Percentiles rank a stretch among this genome's conserved stretches.
Conservation (phyloP, 352 stramenopile species). For the Globisporangium nagaii region DNA sequence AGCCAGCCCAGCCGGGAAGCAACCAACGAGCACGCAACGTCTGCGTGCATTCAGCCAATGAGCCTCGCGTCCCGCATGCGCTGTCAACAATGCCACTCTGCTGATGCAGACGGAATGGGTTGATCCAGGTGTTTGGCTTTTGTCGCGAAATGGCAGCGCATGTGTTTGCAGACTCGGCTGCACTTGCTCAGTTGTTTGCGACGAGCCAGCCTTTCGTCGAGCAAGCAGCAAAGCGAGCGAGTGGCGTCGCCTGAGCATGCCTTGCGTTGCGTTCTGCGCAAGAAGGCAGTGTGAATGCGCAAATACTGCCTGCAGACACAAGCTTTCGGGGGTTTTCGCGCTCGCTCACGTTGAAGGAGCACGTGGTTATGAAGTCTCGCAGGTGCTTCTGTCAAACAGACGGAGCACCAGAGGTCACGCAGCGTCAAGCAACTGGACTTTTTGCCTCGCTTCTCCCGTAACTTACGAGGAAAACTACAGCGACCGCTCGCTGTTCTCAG, state of each 20-base stretch:
- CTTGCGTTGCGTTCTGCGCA: too few species aligned
- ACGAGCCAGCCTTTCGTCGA: too few species aligned
- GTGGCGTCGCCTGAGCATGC: too few species aligned
- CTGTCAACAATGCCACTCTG: background rate
- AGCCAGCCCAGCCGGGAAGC: too few species aligned
- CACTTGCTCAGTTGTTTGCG: background rate
- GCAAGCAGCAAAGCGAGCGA: too few species aligned
- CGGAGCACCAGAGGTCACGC: conserved; percentile 3
- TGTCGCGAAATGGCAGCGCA: background rate
- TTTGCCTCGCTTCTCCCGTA: background rate
- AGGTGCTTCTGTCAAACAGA: background rate
- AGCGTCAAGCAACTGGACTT: conserved; percentile 1
- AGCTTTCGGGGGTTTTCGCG: background rate
- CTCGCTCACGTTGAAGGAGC: background rate
- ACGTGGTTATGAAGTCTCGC: background rate
- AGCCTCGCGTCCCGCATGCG: background rate
- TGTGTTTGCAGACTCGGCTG: background rate
- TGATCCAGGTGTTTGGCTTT: background rate
- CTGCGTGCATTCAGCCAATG: conserved; percentile 1
- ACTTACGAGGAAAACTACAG: background rate
- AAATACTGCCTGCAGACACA: too few species aligned
- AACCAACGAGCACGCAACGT: too few species aligned
- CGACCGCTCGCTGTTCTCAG: background rate
- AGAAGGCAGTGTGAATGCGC: background rate
- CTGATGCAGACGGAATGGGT: background rate